phyloP scores from a whole-genome alignment of 2,329 filamentous ascomycete genomes.

The Tolypocladium endophyticum region DNA sequence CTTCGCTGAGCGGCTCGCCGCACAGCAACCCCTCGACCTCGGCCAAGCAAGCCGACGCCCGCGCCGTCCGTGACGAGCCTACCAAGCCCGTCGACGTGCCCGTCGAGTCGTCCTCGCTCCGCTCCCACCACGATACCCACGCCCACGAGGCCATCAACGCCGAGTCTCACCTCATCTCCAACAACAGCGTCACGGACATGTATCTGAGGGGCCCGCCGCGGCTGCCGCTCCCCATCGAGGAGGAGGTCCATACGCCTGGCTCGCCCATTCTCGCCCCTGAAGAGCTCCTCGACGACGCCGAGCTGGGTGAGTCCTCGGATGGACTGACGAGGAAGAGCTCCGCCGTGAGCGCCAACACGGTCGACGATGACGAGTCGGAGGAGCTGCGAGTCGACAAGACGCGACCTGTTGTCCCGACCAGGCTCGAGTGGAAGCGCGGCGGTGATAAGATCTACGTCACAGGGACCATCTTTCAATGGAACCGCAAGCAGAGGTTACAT shows the following conservation, averaged over 20 bases:
- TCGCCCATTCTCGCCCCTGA: slow-evolving; percentile 76
- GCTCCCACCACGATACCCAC: slow-evolving; percentile 25
- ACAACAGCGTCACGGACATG: slow-evolving; percentile 52
- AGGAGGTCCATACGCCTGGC: slow-evolving; percentile 79
- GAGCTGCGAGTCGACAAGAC: slow-evolving; percentile 67
- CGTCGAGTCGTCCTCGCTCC: slow-evolving; percentile 24
- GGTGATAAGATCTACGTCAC: slow-evolving; percentile 94
- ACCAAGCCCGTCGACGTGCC: slow-evolving; percentile 52
- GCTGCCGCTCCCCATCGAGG: slow-evolving; percentile 84
- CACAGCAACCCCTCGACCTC: slow-evolving; percentile 23
- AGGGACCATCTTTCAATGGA: slow-evolving; percentile 95
- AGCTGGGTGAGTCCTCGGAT: slow-evolving; percentile 37
- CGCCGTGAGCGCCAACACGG: slow-evolving; percentile 48
- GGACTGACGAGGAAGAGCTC: slow-evolving; percentile 45
- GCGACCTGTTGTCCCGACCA: slow-evolving; percentile 69
- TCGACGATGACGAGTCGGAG: slow-evolving; percentile 70
- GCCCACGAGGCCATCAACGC: slow-evolving; percentile 19
- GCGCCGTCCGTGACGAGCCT: slow-evolving; percentile 21
- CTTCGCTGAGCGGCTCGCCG: slow-evolving; percentile 37
- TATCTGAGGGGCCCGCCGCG: slow-evolving; percentile 68
- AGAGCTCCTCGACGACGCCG: slow-evolving; percentile 43
- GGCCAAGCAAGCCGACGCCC: slow-evolving; percentile 14
- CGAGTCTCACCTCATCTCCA: slow-evolving; percentile 35
- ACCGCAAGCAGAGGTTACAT: slow-evolving; percentile 81
- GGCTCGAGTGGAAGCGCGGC: slow-evolving; percentile 73